Conservation (phyloP, 139 green algal species). For the Chlamydomonas sphaeroides region DNA sequence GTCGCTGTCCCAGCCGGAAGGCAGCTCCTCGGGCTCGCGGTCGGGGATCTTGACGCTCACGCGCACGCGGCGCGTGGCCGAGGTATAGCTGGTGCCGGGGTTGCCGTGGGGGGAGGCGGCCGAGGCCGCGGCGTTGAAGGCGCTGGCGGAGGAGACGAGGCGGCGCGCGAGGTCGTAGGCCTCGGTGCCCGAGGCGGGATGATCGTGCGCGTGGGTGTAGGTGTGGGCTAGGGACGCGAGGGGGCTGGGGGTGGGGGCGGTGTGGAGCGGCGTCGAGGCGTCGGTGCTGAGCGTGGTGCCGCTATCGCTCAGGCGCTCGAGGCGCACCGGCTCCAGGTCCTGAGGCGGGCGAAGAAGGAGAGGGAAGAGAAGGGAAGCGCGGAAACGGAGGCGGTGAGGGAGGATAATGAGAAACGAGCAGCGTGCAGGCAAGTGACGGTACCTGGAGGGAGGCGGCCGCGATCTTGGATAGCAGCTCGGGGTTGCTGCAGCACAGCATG, state of each 20-base stretch:
- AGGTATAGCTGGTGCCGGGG: background rate
- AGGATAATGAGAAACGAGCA: too few relatives aligned
- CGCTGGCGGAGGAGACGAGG: background rate
- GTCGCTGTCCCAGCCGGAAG: background rate
- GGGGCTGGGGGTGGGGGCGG: too few relatives aligned
- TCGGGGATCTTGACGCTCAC: slow-evolving; percentile 35
- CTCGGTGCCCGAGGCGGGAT: background rate
- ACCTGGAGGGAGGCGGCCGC: slow-evolving; percentile 6
- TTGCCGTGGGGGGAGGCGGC: too few relatives aligned
- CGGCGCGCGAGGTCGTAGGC: slow-evolving; percentile 27
- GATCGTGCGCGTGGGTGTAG: too few relatives aligned
- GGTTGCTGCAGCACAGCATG: slow-evolving; percentile 24
- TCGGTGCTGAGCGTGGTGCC: background rate
- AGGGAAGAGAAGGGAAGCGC: too few relatives aligned
- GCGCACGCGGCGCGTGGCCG: background rate
- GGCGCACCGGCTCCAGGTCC: slow-evolving; percentile 11
- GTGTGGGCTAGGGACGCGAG: too few relatives aligned
- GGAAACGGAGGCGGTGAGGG: too few relatives aligned
- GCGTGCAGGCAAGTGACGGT: too few relatives aligned
- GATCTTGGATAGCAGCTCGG: background rate
- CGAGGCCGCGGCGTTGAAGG: background rate
- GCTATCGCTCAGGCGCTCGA: slow-evolving; percentile 6
- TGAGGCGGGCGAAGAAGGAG: background rate
- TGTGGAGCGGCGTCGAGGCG: background rate
- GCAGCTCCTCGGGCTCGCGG: slow-evolving; percentile 20